A percentile compares a stretch with the other conserved stretches of the same genome.
Conservation (phyloP, 352 stramenopile genomes). For the Lagenidium giganteum region DNA sequence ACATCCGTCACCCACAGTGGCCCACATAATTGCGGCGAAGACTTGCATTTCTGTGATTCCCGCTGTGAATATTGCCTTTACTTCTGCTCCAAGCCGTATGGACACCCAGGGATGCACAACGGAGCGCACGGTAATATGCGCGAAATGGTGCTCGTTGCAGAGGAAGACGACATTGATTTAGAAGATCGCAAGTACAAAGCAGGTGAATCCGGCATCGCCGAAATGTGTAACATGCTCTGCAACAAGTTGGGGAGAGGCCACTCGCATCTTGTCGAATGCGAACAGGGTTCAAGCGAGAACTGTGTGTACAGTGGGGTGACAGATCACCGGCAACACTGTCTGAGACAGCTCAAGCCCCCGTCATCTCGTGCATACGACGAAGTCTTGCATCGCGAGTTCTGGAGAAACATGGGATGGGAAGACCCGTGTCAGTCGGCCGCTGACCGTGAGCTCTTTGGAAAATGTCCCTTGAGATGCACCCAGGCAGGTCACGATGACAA, state of each 20-base stretch:
- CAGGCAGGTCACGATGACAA: too few species aligned
- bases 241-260: slow-evolving; percentile 61
- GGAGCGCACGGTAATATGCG: slow-evolving; percentile 67
- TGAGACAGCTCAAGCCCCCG: slow-evolving; percentile 28
- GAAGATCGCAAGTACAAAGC: slow-evolving; percentile 51
- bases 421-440: slow-evolving; percentile 40
- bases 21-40: slow-evolving; percentile 32
- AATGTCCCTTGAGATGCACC: too few species aligned
- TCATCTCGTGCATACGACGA: slow-evolving; percentile 40
- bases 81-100: slow-evolving; percentile 47
- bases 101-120: slow-evolving; percentile 31
- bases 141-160: slow-evolving; percentile 49
- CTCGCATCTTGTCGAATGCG: slow-evolving; percentile 53
- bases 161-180: slow-evolving; percentile 42
- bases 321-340: slow-evolving; percentile 48
- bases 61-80: slow-evolving; percentile 63
- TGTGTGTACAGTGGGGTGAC: slow-evolving; percentile 42
- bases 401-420: slow-evolving; percentile 52
- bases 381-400: slow-evolving; percentile 60
- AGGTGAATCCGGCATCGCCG: slow-evolving; percentile 44
- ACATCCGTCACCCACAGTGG: slow-evolving; percentile 31
- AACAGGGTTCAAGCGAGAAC: slow-evolving; percentile 18
- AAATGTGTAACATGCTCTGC: slow-evolving; percentile 70
- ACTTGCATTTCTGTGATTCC: slow-evolving; percentile 54
- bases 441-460: slow-evolving; percentile 43